Percentiles rank a stretch among this genome's conserved stretches.
phyloP scores from a whole-genome alignment of 345 rosid species.

The Eutrema heterophyllum region DNA sequence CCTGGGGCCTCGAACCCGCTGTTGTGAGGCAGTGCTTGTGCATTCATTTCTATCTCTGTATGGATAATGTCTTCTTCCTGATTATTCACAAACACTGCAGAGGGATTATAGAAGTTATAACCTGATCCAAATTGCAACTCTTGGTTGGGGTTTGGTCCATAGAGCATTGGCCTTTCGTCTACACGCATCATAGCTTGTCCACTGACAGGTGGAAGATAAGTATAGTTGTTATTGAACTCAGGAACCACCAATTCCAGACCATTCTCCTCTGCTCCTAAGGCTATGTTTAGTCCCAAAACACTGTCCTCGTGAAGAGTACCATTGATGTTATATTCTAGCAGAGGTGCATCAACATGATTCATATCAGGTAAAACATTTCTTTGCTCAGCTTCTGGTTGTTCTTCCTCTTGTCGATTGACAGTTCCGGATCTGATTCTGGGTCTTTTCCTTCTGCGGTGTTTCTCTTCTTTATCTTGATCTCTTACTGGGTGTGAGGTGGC shows the following conservation, averaged over 20 bases:
- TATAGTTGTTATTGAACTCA: conserved; percentile 41
- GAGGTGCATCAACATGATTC: conserved; percentile 40
- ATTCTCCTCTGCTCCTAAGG: conserved; percentile 37
- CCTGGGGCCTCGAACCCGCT: conserved; percentile 37
- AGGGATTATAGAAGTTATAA: conserved; percentile 42
- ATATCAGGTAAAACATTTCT: conserved; percentile 54
- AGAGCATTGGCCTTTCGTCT: conserved; percentile 54
- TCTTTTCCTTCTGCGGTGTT: conserved; percentile 45
- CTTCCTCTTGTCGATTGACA: conserved; percentile 35
- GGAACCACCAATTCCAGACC: conserved; percentile 34
- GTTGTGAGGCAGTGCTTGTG: conserved; percentile 23
- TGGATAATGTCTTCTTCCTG: conserved; percentile 37
- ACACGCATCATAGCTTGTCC: conserved; percentile 46
- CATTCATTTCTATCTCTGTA: conserved; percentile 37
- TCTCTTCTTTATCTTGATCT: conserved; percentile 41
- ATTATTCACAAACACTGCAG: conserved; percentile 41
- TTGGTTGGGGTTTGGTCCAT: conserved; percentile 43
- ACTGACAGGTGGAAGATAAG: conserved; percentile 43
- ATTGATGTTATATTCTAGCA: conserved; percentile 41
- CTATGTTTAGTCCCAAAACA: conserved; percentile 29
- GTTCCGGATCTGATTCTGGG: conserved; percentile 31
- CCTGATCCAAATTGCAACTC: conserved; percentile 42
- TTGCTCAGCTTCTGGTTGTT: conserved; percentile 33
- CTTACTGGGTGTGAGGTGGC: conserved; percentile 17
- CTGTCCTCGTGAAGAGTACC: conserved; percentile 31